Base-by-base conservation (phyloP, 2,329 filamentous ascomycete species). In the Botryotinia calthae region DNA sequence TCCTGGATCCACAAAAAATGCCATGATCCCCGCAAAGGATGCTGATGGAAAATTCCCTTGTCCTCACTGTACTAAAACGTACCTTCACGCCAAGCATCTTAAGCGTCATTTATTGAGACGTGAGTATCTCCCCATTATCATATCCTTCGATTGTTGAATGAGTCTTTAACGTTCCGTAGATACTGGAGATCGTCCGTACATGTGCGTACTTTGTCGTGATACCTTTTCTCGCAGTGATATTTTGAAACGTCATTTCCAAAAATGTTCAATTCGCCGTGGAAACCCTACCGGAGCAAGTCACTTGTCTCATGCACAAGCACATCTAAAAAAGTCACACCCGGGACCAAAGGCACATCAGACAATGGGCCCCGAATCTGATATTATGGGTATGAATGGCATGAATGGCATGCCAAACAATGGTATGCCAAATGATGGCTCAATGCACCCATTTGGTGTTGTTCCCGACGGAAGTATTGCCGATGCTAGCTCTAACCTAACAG, bases 151-250 rank as follows among this genome's bases (percentile, higher is more conserved):
- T 56, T 31, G 20, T n/a, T 67, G 44, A 67, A 61, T 10, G 48
- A 59, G 58, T 22, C 44, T 73, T 78, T 80, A 77, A 80, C 75
- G 42, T 65, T 25, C 72, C 67, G 48, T 79, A 97, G 95, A 99
- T 85, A 98, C 96, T 75, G 96, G 96, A 80, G 95, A 98, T 83
- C 93, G 96, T 77, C 96, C 96, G 73, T 99, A 99, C 85, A 97
- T 97, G 90, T 99, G 96, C 84, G 93, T 97, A 77, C 87, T 99
- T 69, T 99, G 96, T 87, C 94, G 96, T 82, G 96, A 98, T 83
- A 98, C 95, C 48, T 99, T 99, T 84, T 97, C 94, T 66, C 91
- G 96, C 82, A 97, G 94, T 87, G 96, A 99, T 82, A 98, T 99
- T 77, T 86, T 99, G 80, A 99, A 99, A 87, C 93, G 96, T 77